Evolutionary conservation across 345 rosid species (phyloP).

Genomic region (Kandelia obovata): DNA sequence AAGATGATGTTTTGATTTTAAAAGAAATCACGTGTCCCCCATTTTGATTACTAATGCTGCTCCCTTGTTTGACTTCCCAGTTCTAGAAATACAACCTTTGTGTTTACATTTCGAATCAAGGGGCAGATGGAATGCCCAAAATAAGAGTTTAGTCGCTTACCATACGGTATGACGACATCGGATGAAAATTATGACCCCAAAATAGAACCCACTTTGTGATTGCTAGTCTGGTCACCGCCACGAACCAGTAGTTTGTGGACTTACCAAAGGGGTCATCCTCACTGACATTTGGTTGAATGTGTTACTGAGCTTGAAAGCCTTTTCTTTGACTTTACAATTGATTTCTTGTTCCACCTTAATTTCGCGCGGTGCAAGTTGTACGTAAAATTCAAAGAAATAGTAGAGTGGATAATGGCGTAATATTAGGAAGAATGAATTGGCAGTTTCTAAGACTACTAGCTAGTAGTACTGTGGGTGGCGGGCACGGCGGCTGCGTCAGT

Average conservation of each 20-base stretch:
- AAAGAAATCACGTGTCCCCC: neutral
- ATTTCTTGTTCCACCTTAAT: neutral
- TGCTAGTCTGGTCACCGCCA: constrained; percentile 11
- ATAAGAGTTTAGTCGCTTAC: neutral
- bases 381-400: neutral
- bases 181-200: neutral
- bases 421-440: neutral
- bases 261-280: neutral
- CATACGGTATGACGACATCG: neutral
- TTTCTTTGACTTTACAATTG: constrained; percentile 22
- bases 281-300: constrained; percentile 9
- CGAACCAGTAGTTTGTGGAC: neutral
- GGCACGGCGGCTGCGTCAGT: neutral
- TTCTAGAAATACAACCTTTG: constrained; percentile 3
- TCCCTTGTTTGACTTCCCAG: constrained; percentile 8
- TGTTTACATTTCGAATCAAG: neutral
- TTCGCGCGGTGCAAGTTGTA: neutral
- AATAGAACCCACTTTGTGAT: neutral
- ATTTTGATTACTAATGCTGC: neutral
- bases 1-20: too few relatives aligned
- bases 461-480: neutral
- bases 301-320: constrained; percentile 24
- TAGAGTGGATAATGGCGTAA: neutral
- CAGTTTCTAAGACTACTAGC: too few relatives aligned
- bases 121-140: neutral